Percentiles rank a stretch among this genome's conserved stretches.
Conservation (phyloP, 2,329 filamentous ascomycete species). For the Colletotrichum ledebouriae region DNA sequence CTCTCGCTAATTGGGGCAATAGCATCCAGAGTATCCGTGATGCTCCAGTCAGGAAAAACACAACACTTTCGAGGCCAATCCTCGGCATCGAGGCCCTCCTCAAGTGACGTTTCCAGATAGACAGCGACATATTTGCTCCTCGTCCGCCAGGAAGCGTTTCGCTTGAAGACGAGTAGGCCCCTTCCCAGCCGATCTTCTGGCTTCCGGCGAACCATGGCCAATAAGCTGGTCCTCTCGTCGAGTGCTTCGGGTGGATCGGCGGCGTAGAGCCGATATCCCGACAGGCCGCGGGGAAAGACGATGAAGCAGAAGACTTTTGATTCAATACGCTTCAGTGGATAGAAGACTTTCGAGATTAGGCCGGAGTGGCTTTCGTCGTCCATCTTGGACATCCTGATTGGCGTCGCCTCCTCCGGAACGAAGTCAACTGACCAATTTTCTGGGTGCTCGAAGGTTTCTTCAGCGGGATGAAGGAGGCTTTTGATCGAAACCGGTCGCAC, state of each 20-base stretch:
- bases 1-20: not conserved
- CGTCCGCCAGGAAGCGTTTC: not conserved
- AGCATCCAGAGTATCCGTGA: not conserved
- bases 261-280: not conserved
- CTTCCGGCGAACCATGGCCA: conserved; percentile 4
- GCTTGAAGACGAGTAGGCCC: not conserved
- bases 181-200: not conserved
- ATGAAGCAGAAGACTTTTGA: not conserved
- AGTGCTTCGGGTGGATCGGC: conserved; percentile 10
- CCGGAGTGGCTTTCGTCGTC: not conserved
- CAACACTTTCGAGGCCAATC: conserved; percentile 9
- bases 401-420: not conserved
- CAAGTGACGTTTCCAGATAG: conserved; percentile 16
- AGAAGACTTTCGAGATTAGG: not conserved
- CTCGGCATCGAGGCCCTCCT: not conserved
- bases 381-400: not conserved
- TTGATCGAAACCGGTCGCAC: not conserved
- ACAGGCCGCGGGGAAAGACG: not conserved
- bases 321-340: not conserved
- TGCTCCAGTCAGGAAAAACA: conserved; percentile 1
- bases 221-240: not conserved
- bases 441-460: not conserved
- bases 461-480: not conserved
- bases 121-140: not conserved
- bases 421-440: conserved; percentile 8